Conservation (phyloP, 2,329 filamentous ascomycete genomes). For the Clonostachys chloroleuca region DNA sequence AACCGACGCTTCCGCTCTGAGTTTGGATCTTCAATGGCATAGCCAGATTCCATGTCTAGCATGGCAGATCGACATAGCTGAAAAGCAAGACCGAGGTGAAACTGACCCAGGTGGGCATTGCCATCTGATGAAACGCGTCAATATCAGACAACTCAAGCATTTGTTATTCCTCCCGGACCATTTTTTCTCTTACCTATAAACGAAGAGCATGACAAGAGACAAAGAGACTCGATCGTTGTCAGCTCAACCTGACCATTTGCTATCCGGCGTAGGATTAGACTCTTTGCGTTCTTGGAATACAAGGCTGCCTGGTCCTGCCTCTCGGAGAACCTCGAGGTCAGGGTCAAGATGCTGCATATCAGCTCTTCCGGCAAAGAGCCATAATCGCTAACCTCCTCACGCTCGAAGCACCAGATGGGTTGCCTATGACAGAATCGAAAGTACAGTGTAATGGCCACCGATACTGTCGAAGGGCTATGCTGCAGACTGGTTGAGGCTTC, state of each 20-base stretch:
- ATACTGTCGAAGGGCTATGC: constrained; percentile 22
- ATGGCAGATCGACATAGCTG: constrained; percentile 46
- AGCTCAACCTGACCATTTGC: constrained; percentile 44
- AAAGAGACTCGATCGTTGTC: constrained; percentile 44
- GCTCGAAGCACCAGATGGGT: constrained; percentile 38
- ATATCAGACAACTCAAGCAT: neutral
- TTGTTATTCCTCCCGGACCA: neutral
- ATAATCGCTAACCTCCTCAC: constrained; percentile 29
- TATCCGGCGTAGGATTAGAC: constrained; percentile 40
- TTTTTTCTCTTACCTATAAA: constrained; percentile 34
- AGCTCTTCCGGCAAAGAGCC: constrained; percentile 30
- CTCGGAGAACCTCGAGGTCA: constrained; percentile 31
- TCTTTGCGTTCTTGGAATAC: constrained; percentile 32
- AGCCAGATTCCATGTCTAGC: constrained; percentile 36
- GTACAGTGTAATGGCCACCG: constrained; percentile 27
- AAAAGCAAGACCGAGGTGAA: constrained; percentile 42
- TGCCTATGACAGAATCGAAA: constrained; percentile 37
- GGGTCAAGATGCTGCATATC: constrained; percentile 30
- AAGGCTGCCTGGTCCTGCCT: constrained; percentile 22
- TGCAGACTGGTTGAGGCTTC: constrained; percentile 10
- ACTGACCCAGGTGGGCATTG: constrained; percentile 40
- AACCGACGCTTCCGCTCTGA: constrained; percentile 41
- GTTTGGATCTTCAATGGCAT: constrained; percentile 23
- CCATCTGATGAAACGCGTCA: constrained; percentile 24
- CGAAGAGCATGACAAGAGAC: constrained; percentile 41